Base-by-base conservation (phyloP, 345 rosid genomes). In the Bruguiera parviflora region DNA sequence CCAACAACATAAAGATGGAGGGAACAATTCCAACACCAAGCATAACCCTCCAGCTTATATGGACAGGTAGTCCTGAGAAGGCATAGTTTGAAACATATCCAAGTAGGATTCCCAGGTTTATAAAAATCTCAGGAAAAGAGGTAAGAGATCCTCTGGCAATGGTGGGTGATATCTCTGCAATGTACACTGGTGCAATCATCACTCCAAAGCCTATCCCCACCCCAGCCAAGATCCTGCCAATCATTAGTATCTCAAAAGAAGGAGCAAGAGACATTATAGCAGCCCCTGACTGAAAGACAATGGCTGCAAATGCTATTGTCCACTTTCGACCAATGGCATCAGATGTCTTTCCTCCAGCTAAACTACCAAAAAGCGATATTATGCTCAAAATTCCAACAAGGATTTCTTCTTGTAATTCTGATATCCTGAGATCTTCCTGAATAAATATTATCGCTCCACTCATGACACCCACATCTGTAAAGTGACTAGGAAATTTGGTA, bases 401-500 rank as follows among this genome's bases (percentile, higher is more conserved):
- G 21, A 65, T 49, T 58, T 75, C 79, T 65, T 27, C 58, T 39
- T 75, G 75, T 65, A 53, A 61, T 63, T 65, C 74, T 22, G 79
- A 69, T 65, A 75, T 32, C 37, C 65, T 59, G 35, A 75, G 79
- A 70, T 75, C 79, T 70, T 75, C 64, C 18, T 75, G 57, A 57
- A 75, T 75, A 49, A 70, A 75, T 57, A 75, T 21, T 39, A 75
- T 70, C 19, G 79, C 79, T 53, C 78, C 78, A 60, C 78, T 75
- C 74, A 75, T 75, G 37, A 75, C 78, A 56, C 78, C 78, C 15
- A 69, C 79, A 70, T 75, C 79, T 75, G 63, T 22, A 65, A 25
- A 73, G 18, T 51, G 13, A 57, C 8, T 29, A 15, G 31, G 29
- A 61, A 53, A 39, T 0, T 22, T 60, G 61, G 4, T 4, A 53